Evolutionary conservation across 148 eudicot species (phyloP), one percentile per base, ranked within the genome.

Genomic region (Silene latifolia): DNA sequence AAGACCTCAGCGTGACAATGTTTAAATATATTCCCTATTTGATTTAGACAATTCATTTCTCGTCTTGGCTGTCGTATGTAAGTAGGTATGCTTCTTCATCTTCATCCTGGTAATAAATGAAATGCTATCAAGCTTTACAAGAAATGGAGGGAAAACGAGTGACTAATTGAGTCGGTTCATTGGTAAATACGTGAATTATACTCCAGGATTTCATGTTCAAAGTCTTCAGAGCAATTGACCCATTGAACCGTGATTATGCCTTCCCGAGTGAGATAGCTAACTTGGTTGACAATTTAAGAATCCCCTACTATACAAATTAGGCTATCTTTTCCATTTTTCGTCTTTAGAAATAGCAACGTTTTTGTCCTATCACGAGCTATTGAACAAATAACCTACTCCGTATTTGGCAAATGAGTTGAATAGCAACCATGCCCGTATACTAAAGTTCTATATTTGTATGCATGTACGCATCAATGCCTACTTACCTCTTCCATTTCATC

Each of bases 401-500:
- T 39, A 39, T 39, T 39, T 39, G 9, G 44, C 44, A 39, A 7
- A 39, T 39, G 44, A 7, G 44, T 39, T 39, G 44, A 39, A 39
- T 7, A 39, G 44, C 6, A 39, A 39, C 44, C 44, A 39, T 39
- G 44, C 6, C 8, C 9, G 44, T 39, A 39, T 39, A 39, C 44
- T 7, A 21, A 60, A 11, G 63, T 5, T 19, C 3, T 21, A 60
- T 60, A 60, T n/a, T n/a, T 19, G 63, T 19, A 57, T 46, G 23
- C 44, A 39, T 7, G 44, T 39, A 39, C 1, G 18, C 17, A 4
- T 15, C 17, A 51, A 15, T 15, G 56, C 48, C 66, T 21, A 63
- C 78, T 75, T 76, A 87, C 90, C 86, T 82, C 85, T 66, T 80
- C 86, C 71, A 70, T 47, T 48, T 81, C 84, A 75, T 81, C 85